These are phyloP conservation scores for Macrophomina tecta DNA, from an alignment of 2,329 filamentous ascomycete genomes.

Conservation along the genomic window DNA sequence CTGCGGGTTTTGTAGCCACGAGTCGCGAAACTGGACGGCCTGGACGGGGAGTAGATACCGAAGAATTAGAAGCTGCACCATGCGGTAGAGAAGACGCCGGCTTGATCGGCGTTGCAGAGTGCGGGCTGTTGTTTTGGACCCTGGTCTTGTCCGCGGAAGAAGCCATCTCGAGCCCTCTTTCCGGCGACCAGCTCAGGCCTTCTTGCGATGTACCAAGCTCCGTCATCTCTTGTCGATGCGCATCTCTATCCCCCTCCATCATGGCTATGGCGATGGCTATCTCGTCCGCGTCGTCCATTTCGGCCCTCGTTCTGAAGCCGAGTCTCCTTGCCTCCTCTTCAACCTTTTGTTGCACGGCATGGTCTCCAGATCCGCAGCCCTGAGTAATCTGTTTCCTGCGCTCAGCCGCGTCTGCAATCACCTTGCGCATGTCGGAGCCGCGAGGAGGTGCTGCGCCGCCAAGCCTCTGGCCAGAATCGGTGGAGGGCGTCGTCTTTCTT, in stretches of 20 bases:
- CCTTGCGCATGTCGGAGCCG: conserved; percentile 71
- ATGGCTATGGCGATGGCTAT: conserved; percentile 83
- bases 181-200: conserved; percentile 44
- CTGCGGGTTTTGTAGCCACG: conserved; percentile 33
- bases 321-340: conserved; percentile 67
- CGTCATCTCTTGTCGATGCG: conserved; percentile 55
- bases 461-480: conserved; percentile 72
- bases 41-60: conserved; percentile 30
- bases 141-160: conserved; percentile 44
- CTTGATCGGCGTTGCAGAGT: conserved; percentile 19
- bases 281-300: conserved; percentile 89
- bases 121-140: conserved; percentile 14
- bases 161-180: conserved; percentile 44
- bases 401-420: conserved; percentile 75
- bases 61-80: neutral
- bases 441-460: conserved; percentile 66
- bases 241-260: conserved; percentile 84
- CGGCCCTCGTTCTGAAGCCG: conserved; percentile 81
- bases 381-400: conserved; percentile 68
- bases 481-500: conserved; percentile 59
- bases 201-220: conserved; percentile 50
- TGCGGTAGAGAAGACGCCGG: neutral
- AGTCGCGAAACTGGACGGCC: conserved; percentile 44
- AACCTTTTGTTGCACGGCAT: conserved; percentile 69
- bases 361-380: conserved; percentile 77